A percentile compares a stretch with the other conserved stretches of the same genome.
Conservation (phyloP, 371 early-diverging fungal species). For the Mortierella sp. region DNA sequence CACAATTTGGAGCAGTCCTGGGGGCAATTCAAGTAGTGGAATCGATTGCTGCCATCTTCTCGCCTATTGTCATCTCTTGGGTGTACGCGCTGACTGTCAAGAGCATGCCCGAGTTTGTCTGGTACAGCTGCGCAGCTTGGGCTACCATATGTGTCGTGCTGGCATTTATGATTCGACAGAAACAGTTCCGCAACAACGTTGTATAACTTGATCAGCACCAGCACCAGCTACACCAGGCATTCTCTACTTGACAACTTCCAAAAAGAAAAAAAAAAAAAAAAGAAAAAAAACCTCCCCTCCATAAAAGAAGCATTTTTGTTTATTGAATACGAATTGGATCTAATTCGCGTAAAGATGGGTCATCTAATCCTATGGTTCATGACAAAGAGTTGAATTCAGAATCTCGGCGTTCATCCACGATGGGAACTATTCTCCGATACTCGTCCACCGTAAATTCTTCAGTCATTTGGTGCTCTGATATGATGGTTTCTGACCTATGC, state of each 20-base stretch:
- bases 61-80: constrained; percentile 40
- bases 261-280: neutral
- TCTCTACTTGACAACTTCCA: too few relatives aligned
- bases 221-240: too few relatives aligned
- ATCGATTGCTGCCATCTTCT: constrained; percentile 60
- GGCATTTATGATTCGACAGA: constrained; percentile 50
- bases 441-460: constrained; percentile 28
- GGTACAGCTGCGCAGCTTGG: constrained; percentile 51
- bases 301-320: neutral
- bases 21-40: constrained; percentile 66
- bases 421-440: constrained; percentile 27
- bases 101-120: constrained; percentile 63
- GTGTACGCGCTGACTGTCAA: constrained; percentile 64
- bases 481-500: too few relatives aligned
- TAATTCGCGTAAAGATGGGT: too few relatives aligned
- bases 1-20: constrained; percentile 63
- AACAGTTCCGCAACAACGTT: constrained; percentile 39
- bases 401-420: constrained; percentile 28
- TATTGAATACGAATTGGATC: neutral
- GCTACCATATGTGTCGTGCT: constrained; percentile 31
- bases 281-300: neutral
- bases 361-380: neutral
- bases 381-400: constrained; percentile 25
- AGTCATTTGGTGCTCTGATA: neutral
- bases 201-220: neutral